Evolutionary conservation across 768 basidiomycete genomes (phyloP).

Genomic region (Neoboletus subvelutipes): DNA sequence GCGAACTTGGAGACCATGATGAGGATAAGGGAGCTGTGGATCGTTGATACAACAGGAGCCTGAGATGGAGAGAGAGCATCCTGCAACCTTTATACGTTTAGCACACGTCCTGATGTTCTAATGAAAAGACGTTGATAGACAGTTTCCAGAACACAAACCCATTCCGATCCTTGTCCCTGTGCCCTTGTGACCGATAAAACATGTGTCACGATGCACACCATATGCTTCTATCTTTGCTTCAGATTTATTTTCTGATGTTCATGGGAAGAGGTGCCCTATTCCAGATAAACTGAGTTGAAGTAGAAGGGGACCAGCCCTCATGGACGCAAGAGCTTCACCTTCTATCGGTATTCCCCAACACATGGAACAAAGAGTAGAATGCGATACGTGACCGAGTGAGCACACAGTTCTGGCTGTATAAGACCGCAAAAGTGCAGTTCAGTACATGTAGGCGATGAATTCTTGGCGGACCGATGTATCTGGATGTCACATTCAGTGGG

Average conservation of each 20-base stretch:
- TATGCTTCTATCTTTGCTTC: background rate
- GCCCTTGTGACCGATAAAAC: background rate
- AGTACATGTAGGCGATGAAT: background rate
- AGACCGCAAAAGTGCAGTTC: background rate
- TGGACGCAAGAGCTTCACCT: conserved; percentile 1
- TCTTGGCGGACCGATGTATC: background rate
- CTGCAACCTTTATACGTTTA: conserved; percentile 14
- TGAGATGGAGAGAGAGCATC: background rate
- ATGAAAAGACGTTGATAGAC: background rate
- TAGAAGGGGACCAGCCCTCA: background rate
- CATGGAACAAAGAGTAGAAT: background rate
- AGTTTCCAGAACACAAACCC: too few relatives aligned
- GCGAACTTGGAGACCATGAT: conserved; percentile 21
- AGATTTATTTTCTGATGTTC: background rate
- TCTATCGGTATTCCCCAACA: background rate
- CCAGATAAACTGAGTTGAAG: background rate
- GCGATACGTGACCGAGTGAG: background rate
- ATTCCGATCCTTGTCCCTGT: background rate
- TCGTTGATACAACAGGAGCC: background rate
- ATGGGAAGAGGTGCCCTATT: background rate
- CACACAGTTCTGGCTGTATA: background rate
- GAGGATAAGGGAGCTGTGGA: background rate
- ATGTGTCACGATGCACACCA: background rate
- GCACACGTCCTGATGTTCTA: background rate
- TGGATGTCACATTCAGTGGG: background rate